Conservation (phyloP, 148 eudicot genomes). For the Chenopodium suecicum region DNA sequence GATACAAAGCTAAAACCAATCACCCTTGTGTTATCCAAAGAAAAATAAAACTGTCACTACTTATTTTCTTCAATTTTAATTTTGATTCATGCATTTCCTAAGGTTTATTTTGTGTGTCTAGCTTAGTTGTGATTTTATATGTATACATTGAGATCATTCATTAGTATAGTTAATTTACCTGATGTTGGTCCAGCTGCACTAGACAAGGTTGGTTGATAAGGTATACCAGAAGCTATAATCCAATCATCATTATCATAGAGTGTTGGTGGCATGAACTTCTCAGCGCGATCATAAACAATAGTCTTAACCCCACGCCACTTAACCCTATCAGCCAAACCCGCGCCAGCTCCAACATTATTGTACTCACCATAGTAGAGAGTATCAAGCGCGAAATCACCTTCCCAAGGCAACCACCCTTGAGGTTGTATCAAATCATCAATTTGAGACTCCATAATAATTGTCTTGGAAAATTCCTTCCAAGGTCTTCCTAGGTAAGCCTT, state of each 20-base stretch:
- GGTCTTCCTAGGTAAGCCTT: conserved; percentile 64
- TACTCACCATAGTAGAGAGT: conserved; percentile 60
- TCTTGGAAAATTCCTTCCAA: conserved; percentile 67
- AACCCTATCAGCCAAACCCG: conserved; percentile 35
- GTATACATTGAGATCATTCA: too few relatives aligned
- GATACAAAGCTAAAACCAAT: too few relatives aligned
- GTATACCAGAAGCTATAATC: conserved; percentile 35
- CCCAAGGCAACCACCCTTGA: conserved; percentile 67
- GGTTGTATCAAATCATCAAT: conserved; percentile 55
- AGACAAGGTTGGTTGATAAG: conserved; percentile 32
- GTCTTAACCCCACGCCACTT: conserved; percentile 46
- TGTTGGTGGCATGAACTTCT: conserved; percentile 30
- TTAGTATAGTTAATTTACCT: neutral
- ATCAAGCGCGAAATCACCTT: conserved; percentile 36
- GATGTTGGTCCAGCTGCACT: conserved; percentile 12
- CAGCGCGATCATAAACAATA: conserved; percentile 25
- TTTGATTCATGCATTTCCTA: too few relatives aligned
- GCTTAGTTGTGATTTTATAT: too few relatives aligned
- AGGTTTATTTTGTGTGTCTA: too few relatives aligned
- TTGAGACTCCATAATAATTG: conserved; percentile 60
- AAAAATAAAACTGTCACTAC: too few relatives aligned
- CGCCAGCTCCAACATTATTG: conserved; percentile 48
- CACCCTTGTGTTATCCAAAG: too few relatives aligned
- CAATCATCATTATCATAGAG: conserved; percentile 32
- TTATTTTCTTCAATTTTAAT: too few relatives aligned